Evolutionary conservation across 164 flowering plant genomes (phyloP), one percentile per base, ranked within the genome.

Genomic region (Pachysandra terminalis): DNA sequence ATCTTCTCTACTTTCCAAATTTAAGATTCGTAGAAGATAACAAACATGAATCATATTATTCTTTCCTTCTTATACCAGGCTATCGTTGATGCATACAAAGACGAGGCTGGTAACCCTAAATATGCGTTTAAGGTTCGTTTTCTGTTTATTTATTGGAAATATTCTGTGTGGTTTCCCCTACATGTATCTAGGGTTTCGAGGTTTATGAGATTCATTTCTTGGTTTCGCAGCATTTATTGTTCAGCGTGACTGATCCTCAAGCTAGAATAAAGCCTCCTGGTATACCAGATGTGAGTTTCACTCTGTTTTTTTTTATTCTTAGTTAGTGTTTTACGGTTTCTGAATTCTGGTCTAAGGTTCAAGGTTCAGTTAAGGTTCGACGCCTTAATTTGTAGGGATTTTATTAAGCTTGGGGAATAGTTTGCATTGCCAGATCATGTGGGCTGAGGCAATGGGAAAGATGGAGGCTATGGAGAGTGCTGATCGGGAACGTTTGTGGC

Each of bases 371-470:
- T 13, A 14, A 35, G 23, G 49, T 22, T 40, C 22, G 40, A 19
- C n/a, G 22, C 0, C 19, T 22, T 27, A 28, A 58, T 49, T 28
- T 49, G 45, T 56, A 54, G 51, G 45, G 19, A 25, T 71, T 68
- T 56, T 55, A 61, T 73, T 77, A 66, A 77, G 45, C 59, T 55
- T 65, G 77, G 68, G 55, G 56, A 64, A 69, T 75, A 73, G 75
- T 86, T 85, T 83, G 70, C 67, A 24, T 74, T 85, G 68, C 26
- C 80, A 95, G 99, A 89, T 95, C 21, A 95, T 92, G 99, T 95
- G 98, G 98, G 94, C 96, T n/a, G 98, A 92, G 79, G 98, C 96
- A 55, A 89, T 92, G 90, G 87, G 83, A 25, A 95, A 92, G 79
- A 78, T 95, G 70, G 98, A 95, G 74, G 98, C 98, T 32, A 92